Conservation (phyloP, 2,329 filamentous ascomycete genomes). For the Nannizzia gypsea region DNA sequence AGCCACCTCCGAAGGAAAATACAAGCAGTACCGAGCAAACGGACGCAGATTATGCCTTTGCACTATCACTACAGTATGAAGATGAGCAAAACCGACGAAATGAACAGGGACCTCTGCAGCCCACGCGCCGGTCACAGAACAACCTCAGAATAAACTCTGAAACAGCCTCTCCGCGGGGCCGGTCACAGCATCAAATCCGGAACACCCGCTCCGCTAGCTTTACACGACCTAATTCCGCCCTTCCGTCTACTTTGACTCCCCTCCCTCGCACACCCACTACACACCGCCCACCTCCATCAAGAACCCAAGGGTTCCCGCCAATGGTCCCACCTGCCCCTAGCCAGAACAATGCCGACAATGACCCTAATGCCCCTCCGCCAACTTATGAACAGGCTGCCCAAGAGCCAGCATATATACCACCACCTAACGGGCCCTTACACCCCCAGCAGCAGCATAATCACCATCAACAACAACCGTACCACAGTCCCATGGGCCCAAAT, state of each 20-base stretch:
- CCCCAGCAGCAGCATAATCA: background rate
- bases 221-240: conserved; percentile 14
- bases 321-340: conserved; percentile 29
- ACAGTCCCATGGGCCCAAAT: background rate
- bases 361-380: conserved; percentile 48
- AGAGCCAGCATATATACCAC: conserved; percentile 44
- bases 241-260: conserved; percentile 13
- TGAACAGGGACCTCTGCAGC: conserved; percentile 1
- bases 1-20: background rate
- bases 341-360: conserved; percentile 30
- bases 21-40: conserved; percentile 52
- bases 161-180: background rate
- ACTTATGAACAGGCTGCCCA: conserved; percentile 54
- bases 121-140: background rate
- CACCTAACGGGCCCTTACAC: conserved; percentile 20
- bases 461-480: too few species aligned
- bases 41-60: conserved; percentile 63
- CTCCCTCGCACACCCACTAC: conserved; percentile 11
- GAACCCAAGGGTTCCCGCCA: conserved; percentile 19
- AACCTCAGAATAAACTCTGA: background rate
- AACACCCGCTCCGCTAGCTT: conserved; percentile 5
- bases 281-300: conserved; percentile 12
- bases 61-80: conserved; percentile 80
- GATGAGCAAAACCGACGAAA: conserved; percentile 61
- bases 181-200: background rate